Evolutionary conservation across 2,329 filamentous ascomycete genomes (phyloP).

Genomic region (Escovopsis sp.): DNA sequence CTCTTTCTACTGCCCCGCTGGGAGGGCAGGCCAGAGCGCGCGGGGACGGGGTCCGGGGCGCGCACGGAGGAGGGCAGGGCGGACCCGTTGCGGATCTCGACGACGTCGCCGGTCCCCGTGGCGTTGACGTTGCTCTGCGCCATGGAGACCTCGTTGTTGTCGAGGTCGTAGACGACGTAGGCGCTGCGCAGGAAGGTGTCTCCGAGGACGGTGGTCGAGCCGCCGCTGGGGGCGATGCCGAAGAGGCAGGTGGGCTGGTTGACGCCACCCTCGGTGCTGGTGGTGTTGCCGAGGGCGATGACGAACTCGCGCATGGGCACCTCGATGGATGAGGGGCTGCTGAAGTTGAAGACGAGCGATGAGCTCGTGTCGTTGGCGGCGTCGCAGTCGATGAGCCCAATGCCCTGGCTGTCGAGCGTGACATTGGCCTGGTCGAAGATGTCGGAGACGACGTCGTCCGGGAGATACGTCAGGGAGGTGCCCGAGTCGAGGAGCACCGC

Average conservation of each 20-base stretch:
- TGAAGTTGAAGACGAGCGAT: constrained; percentile 37
- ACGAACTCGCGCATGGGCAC: constrained; percentile 46
- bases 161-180: constrained; percentile 61
- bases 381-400: constrained; percentile 47
- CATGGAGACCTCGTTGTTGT: constrained; percentile 54
- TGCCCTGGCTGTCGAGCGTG: constrained; percentile 37
- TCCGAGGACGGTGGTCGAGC: constrained; percentile 46
- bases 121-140: constrained; percentile 51
- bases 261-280: constrained; percentile 33
- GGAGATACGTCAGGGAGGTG: constrained; percentile 52
- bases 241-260: constrained; percentile 49
- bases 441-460: constrained; percentile 33
- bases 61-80: constrained; percentile 38
- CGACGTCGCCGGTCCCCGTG: constrained; percentile 23
- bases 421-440: constrained; percentile 46
- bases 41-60: constrained; percentile 32
- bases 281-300: constrained; percentile 31
- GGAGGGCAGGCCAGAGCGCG: constrained; percentile 26
- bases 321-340: constrained; percentile 30
- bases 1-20: background rate
- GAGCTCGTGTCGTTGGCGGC: constrained; percentile 26
- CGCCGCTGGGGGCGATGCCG: constrained; percentile 44
- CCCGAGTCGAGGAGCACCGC: constrained; percentile 59
- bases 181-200: constrained; percentile 63
- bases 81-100: constrained; percentile 38